Conservation (phyloP, 1,139 yeast genomes). For the Taphrina deformans region DNA sequence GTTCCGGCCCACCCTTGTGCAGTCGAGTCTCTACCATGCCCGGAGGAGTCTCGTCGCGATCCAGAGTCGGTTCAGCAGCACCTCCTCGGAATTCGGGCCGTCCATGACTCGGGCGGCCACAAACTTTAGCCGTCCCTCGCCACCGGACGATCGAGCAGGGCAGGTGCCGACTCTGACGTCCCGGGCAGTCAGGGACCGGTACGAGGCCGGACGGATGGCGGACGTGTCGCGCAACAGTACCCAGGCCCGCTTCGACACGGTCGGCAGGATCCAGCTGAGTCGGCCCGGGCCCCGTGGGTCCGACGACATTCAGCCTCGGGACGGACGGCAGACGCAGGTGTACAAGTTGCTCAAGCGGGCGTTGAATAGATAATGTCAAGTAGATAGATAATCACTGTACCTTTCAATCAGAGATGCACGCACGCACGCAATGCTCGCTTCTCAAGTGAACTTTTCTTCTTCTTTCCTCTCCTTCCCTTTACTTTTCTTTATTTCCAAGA, state of each 20-base stretch:
- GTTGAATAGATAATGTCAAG: neutral
- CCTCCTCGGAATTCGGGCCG: slow-evolving; percentile 7
- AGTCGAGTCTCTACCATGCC: neutral
- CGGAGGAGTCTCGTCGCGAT: neutral
- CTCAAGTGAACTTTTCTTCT: too few relatives aligned
- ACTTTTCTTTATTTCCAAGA: too few relatives aligned
- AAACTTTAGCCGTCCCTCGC: neutral
- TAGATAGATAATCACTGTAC: too few relatives aligned
- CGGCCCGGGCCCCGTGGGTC: neutral
- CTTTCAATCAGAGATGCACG: too few relatives aligned
- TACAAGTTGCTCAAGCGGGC: slow-evolving; percentile 11
- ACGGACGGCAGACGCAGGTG: slow-evolving; percentile 12
- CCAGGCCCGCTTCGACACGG: slow-evolving; percentile 8
- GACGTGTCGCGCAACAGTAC: neutral
- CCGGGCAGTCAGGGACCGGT: neutral
- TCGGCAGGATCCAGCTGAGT: neutral
- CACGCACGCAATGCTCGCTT: too few relatives aligned
- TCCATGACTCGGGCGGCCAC: neutral
- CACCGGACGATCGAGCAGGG: too few relatives aligned
- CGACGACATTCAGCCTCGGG: neutral
- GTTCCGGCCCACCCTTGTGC: neutral
- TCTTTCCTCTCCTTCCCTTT: too few relatives aligned
- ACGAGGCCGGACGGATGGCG: neutral
- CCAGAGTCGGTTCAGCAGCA: neutral
- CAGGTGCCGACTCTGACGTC: too few relatives aligned